Conservation (phyloP, 2,329 filamentous ascomycete species). For the Rhinocladiella similis region DNA sequence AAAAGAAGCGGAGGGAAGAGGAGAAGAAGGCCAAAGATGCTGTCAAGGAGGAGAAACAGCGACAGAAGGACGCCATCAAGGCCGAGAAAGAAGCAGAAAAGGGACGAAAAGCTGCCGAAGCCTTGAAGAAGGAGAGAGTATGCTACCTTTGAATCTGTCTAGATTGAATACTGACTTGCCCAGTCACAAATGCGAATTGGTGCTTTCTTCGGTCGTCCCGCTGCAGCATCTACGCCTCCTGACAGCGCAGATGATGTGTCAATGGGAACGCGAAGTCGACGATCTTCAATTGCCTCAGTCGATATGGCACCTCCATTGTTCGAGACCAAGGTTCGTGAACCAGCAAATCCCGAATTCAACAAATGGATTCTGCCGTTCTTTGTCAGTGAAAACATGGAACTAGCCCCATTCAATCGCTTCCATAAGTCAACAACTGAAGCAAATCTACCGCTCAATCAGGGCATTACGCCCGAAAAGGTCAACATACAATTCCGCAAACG, state of each 20-base stretch:
- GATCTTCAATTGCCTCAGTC: conserved; percentile 29
- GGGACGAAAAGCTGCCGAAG: conserved; percentile 35
- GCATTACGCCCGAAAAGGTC: conserved; percentile 7
- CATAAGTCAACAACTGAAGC: neutral
- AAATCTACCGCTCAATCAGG: conserved; percentile 10
- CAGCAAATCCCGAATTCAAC: conserved; percentile 56
- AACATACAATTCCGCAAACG: conserved; percentile 10
- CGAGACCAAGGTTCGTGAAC: conserved; percentile 26
- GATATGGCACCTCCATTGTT: conserved; percentile 30
- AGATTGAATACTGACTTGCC: conserved; percentile 28
- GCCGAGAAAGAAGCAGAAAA: conserved; percentile 41
- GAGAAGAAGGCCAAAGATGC: conserved; percentile 34
- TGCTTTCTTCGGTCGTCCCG: conserved; percentile 50
- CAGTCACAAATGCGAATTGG: conserved; percentile 54
- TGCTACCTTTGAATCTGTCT: conserved; percentile 21
- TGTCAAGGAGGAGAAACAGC: conserved; percentile 36
- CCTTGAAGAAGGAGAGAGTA: conserved; percentile 49
- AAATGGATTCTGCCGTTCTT: conserved; percentile 80
- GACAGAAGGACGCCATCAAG: conserved; percentile 44
- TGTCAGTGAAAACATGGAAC: conserved; percentile 67
- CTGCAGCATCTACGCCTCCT: conserved; percentile 29
- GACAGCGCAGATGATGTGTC: conserved; percentile 21
- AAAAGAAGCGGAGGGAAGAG: conserved; percentile 15
- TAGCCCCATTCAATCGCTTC: conserved; percentile 57
- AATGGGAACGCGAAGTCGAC: conserved; percentile 27